Evolutionary conservation across 179 eudicot species (phyloP), one percentile per base, ranked within the genome.

Genomic region (Drosera spatulata): DNA sequence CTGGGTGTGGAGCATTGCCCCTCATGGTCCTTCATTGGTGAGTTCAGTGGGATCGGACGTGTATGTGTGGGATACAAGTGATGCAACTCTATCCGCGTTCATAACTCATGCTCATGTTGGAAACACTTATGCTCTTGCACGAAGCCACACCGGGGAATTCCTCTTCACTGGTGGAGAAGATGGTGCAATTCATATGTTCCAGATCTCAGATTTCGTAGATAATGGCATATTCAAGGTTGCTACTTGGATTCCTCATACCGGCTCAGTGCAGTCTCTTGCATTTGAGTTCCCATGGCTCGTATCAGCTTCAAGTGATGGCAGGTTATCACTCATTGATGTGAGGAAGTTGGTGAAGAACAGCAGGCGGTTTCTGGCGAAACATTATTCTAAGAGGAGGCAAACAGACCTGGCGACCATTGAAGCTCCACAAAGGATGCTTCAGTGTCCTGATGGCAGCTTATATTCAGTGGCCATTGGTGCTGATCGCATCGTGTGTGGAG

Each of bases 221-320:
- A 70, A 60, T 37, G 69, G 66, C 8, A 39, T 75, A 33, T 61
- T 58, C 37, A 78, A 73, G 62, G 80, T 89, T 66, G 97, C 90
- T 9, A 79, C 85, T 37, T 93, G 99, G 99, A 54, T 61, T 63
- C 97, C 99, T 56, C 99, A 93, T 67, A 65, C 85, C 0, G 91
- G 94, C 38, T 69, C 94, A 6, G 95, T 89, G 10, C 65, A 81
- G 77, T 89, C 94, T 33, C 87, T 93, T 66, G 79, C 97, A 10
- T 93, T 93, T 10, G 99, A 93, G 82, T 93, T 89, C 68, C 99
- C 99, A 4, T 93, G 97, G 99, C 87, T 93, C 14, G 99, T 86
- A 41, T 89, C 97, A 39, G 94, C 95, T 68, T 84, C 99, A 3
- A 71, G 78, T 70, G 97, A 93, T 58, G 99, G 99, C 45, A 85